These are phyloP conservation scores for Leishmania major DNA, from an alignment of 208 protist genomes.

Conservation along the genomic window DNA sequence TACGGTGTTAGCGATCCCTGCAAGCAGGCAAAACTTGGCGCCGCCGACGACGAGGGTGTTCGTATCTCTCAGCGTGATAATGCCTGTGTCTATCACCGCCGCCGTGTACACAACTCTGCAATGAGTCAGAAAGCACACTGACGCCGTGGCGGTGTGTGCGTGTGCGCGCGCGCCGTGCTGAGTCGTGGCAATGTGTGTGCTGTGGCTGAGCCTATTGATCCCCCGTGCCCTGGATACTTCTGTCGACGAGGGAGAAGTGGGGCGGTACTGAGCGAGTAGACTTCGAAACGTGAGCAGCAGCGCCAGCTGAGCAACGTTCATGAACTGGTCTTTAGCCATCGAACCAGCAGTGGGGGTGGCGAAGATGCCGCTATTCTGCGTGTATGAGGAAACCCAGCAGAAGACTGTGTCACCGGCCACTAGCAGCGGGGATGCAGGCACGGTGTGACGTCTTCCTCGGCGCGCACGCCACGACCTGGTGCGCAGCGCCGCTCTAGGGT, in stretches of 20 bases:
- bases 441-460: conserved; percentile 24
- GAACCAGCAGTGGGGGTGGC: conserved; percentile 3
- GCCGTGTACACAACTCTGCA: conserved; percentile 16
- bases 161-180: conserved; percentile 11
- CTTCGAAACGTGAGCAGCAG: conserved; percentile 1
- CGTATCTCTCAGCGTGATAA: background rate
- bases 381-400: conserved; percentile 5
- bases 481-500: background rate
- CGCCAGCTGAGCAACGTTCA: conserved; percentile 17
- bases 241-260: background rate
- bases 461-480: conserved; percentile 18
- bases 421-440: conserved; percentile 7
- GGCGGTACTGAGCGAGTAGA: conserved; percentile 7
- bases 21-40: background rate
- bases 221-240: background rate
- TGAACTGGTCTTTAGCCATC: conserved; percentile 16
- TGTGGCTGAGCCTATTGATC: conserved; percentile 12
- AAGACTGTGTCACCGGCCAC: background rate
- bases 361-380: conserved; percentile 16
- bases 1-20: background rate
- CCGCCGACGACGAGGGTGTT: background rate
- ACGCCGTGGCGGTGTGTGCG: background rate
- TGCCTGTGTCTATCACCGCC: conserved; percentile 3
- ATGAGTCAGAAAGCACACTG: conserved; percentile 14
- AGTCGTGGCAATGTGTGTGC: conserved; percentile 20